These are phyloP conservation scores for Petunia secreta DNA, from an alignment of 257 asterid genomes.

Conservation along the genomic window DNA sequence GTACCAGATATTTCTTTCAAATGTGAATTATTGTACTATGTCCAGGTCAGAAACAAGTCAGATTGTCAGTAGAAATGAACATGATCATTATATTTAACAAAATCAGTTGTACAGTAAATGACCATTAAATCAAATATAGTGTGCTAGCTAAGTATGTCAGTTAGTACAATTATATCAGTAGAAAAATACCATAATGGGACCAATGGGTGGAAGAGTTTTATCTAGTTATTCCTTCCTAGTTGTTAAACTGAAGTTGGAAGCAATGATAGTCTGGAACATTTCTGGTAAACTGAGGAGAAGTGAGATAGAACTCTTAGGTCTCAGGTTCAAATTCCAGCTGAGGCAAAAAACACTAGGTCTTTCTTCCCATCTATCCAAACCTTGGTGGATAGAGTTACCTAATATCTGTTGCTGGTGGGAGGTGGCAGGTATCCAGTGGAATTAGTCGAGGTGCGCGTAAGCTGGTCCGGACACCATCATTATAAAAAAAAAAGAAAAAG, in stretches of 20 bases:
- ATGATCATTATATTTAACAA: constrained; percentile 13
- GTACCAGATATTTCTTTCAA: constrained; percentile 21
- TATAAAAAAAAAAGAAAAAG: too few species aligned
- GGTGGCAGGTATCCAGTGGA: too few species aligned
- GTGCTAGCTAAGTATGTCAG: constrained; percentile 3
- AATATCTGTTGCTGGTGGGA: too few species aligned
- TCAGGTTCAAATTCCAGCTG: too few species aligned
- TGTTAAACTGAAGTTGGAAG: not conserved
- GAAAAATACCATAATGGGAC: not conserved
- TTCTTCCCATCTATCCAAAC: too few species aligned
- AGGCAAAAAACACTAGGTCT: too few species aligned
- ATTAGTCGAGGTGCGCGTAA: too few species aligned
- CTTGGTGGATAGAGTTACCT: too few species aligned
- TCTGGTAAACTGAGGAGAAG: not conserved
- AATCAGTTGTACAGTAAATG: not conserved
- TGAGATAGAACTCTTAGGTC: too few species aligned
- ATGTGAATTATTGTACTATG: constrained; percentile 23
- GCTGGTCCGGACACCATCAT: too few species aligned
- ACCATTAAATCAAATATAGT: not conserved
- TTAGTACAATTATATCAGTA: not conserved
- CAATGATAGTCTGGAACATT: not conserved
- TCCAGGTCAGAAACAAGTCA: constrained; percentile 31
- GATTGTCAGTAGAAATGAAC: constrained; percentile 24
- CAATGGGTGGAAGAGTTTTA: not conserved
- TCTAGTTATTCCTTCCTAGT: not conserved